Base-by-base conservation (phyloP, 257 asterid species). In the Nicotiana obtusifolia region DNA sequence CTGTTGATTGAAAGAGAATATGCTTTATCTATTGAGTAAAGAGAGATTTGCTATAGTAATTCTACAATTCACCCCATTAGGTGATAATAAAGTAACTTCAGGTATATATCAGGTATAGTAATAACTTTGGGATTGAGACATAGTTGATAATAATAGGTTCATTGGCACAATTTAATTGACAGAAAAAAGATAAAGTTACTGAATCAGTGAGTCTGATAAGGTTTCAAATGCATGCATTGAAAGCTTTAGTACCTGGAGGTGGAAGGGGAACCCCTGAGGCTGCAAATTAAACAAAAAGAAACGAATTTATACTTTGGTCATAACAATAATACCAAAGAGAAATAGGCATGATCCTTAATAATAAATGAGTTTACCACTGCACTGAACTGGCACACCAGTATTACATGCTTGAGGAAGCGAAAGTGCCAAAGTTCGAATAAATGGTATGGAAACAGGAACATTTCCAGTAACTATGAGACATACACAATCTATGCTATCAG, bases 181-280 rank as follows among this genome's bases (percentile, higher is more conserved):
- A 53, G 3, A 16, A 28, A 17, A 52, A 53, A 52, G 54, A 17
- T 41, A 71, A 71, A 17, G 54, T 33, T 64, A 13, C 14, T 5
- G 15, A 64, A 54, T 16, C 1, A 2, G 78, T 13, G 16, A 28
- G 37, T 14, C 9, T 49, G 22, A 20, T 53, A 17, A 5, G 33
- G 44, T 7, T 24, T 44, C 54, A 26, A n/a, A 30, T 54, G 49
- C n/a, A 60, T 71, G 53, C 5, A 68, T 37, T 69, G 30, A 69
- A 69, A 67, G 10, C 19, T 35, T 19, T 31, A 20, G 22, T 87
- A 92, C 98, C 98, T 90, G 98, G 91, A 87, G 98, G 71, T 64
- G 97, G 97, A 56, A 93, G 83, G 17, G 97, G 93, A 84, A 84
- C 92, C 5, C 97, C 97, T 0, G 95, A 24, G 59, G 95, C 98